phyloP scores from a whole-genome alignment of 192 early-diverging fungal species.

The Backusella psychrophila region DNA sequence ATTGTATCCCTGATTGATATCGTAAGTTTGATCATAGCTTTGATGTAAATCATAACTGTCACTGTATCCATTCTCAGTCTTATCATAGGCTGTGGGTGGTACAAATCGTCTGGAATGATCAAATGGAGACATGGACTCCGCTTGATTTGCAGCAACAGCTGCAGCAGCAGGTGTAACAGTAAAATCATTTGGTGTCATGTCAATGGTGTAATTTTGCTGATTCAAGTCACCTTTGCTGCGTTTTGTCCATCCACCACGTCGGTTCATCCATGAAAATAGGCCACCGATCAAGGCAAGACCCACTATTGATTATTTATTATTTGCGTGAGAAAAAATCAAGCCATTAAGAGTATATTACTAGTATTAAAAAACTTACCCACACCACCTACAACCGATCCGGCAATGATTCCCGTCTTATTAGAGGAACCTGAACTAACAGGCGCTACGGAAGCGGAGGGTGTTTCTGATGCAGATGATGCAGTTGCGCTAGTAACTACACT shows the following conservation, averaged over 20 bases:
- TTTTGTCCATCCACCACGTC: conserved; percentile 28
- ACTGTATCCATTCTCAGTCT: neutral
- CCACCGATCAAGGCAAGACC: conserved; percentile 29
- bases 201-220: conserved; percentile 6
- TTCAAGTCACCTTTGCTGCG: neutral
- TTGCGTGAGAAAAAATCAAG: neutral
- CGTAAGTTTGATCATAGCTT: neutral
- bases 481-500: neutral
- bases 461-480: neutral
- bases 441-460: neutral
- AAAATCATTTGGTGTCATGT: conserved; percentile 15
- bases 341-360: neutral
- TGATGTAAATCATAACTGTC: neutral
- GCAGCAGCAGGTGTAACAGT: neutral
- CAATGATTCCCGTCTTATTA: conserved; percentile 9
- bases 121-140: neutral
- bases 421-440: neutral
- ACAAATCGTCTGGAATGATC: neutral
- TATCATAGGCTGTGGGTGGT: neutral
- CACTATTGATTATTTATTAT: conserved; percentile 8
- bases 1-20: neutral
- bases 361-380: neutral
- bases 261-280: conserved; percentile 25
- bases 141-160: neutral
- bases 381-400: neutral